Evolutionary conservation across 129 eudicot genomes (phyloP).

Genomic region (Erigeron canadensis): DNA sequence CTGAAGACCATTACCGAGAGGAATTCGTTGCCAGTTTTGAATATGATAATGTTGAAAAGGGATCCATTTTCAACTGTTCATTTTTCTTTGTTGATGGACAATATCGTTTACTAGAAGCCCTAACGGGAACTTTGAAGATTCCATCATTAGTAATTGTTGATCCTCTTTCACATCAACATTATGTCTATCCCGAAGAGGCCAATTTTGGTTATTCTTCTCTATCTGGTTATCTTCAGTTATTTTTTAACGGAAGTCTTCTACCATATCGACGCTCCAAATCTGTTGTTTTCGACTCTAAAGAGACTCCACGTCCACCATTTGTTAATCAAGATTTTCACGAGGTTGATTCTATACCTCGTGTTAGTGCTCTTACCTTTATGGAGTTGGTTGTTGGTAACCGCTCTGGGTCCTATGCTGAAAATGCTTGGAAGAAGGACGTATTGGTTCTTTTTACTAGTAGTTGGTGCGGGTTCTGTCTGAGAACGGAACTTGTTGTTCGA

Average conservation of each 20-base stretch:
- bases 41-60: conserved; percentile 34
- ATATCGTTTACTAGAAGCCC: conserved; percentile 55
- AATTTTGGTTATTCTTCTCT: conserved; percentile 47
- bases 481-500: conserved; percentile 84
- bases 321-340: conserved; percentile 87
- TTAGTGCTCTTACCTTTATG: conserved; percentile 53
- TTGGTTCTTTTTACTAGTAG: conserved; percentile 76
- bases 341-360: conserved; percentile 63
- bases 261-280: conserved; percentile 71
- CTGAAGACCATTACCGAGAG: conserved; percentile 6
- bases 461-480: conserved; percentile 95
- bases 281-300: conserved; percentile 38
- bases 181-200: conserved; percentile 51
- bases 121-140: conserved; percentile 47
- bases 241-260: conserved; percentile 60
- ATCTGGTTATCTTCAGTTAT: conserved; percentile 50
- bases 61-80: conserved; percentile 40
- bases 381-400: conserved; percentile 68
- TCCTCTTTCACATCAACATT: conserved; percentile 68
- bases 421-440: conserved; percentile 59
- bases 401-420: conserved; percentile 41
- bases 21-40: conserved; percentile 27
- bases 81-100: conserved; percentile 78
- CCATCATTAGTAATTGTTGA: conserved; percentile 70
- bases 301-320: conserved; percentile 69